Conservation (phyloP, 805 yeast genomes). For the Helenozyma baotianmanensis region DNA sequence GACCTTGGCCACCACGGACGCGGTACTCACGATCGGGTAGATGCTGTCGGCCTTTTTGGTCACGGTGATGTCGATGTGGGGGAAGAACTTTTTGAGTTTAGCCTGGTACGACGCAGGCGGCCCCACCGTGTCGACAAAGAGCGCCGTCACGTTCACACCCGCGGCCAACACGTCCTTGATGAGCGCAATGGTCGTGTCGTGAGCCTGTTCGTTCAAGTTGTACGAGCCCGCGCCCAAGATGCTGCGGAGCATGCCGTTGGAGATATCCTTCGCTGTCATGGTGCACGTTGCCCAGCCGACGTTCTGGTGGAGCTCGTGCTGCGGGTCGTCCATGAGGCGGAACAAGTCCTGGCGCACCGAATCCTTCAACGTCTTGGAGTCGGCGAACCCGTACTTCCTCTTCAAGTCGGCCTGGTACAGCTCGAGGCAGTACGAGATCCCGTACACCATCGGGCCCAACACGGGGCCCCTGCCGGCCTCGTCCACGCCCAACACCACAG, state of each 20-base stretch:
- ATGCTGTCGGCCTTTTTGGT: conserved; percentile 93
- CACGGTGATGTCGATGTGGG: conserved; percentile 68
- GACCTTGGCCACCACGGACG: conserved; percentile 94
- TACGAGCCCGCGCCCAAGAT: conserved; percentile 47
- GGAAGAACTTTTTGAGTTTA: conserved; percentile 67
- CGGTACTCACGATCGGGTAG: conserved; percentile 89
- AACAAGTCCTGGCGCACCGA: conserved; percentile 61
- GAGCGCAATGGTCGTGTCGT: conserved; percentile 82
- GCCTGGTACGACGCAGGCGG: conserved; percentile 83
- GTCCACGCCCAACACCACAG: conserved; percentile 80
- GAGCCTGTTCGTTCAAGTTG: conserved; percentile 94
- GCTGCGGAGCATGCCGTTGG: conserved; percentile 78
- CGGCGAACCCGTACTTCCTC: conserved; percentile 74
- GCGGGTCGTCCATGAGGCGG: conserved; percentile 47
- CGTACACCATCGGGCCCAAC: conserved; percentile 96
- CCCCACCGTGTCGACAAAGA: conserved; percentile 94
- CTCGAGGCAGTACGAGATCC: conserved; percentile 70
- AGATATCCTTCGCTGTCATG: conserved; percentile 82
- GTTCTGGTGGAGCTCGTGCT: conserved; percentile 43
- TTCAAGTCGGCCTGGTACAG: conserved; percentile 47
- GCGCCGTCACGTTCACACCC: conserved; percentile 63
- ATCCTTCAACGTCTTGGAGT: conserved; percentile 83
- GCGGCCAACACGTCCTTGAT: conserved; percentile 59
- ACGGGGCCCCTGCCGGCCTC: conserved; percentile 99
- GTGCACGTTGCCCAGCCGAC: conserved; percentile 88